phyloP scores from a whole-genome alignment of 1,284 basidiomycete genomes.

The Neolentinus lepideus region DNA sequence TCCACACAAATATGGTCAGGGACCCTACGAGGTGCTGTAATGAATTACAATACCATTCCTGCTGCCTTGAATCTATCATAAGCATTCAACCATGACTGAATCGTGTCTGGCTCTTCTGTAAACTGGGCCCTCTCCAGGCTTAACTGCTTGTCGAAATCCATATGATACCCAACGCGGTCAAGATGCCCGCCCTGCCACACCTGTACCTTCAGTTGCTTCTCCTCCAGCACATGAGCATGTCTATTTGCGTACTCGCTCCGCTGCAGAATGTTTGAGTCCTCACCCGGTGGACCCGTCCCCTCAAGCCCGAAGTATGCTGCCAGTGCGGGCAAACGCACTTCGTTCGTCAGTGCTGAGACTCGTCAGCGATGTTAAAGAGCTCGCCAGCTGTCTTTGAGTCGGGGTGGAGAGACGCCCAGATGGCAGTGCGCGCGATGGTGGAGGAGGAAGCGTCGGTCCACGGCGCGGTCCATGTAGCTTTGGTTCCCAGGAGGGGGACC shows the following conservation, averaged over 20 bases:
- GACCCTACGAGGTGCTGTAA: no score
- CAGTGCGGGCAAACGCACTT: constrained; percentile 11
- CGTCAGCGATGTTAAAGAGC: constrained; percentile 13
- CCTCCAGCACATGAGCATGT: constrained; percentile 9
- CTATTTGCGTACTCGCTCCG: constrained; percentile 11
- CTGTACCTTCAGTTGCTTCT: constrained; percentile 8
- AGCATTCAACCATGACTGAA: constrained; percentile 10
- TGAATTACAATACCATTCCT: constrained; percentile 8
- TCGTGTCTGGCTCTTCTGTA: constrained; percentile 10
- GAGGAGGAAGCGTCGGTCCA: constrained; percentile 12
- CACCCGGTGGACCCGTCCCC: constrained; percentile 9
- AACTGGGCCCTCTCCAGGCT: constrained; percentile 12
- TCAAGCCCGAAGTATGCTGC: constrained; percentile 12
- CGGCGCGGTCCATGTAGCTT: constrained; percentile 7
- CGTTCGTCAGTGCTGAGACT: constrained; percentile 8
- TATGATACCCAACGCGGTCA: constrained; percentile 8
- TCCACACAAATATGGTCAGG: no score
- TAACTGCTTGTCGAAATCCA: constrained; percentile 11
- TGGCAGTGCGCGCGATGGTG: constrained; percentile 11
- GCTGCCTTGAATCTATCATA: constrained; percentile 11
- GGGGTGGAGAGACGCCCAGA: constrained; percentile 13
- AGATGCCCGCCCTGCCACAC: constrained; percentile 8
- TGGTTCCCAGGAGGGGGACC: constrained; percentile 12
- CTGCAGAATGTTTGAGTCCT: background rate
- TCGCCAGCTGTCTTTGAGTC: constrained; percentile 9